These are phyloP conservation scores for Schizochytrium sp. DNA, from an alignment of 108 stramenopile genomes.

Conservation along the genomic window DNA sequence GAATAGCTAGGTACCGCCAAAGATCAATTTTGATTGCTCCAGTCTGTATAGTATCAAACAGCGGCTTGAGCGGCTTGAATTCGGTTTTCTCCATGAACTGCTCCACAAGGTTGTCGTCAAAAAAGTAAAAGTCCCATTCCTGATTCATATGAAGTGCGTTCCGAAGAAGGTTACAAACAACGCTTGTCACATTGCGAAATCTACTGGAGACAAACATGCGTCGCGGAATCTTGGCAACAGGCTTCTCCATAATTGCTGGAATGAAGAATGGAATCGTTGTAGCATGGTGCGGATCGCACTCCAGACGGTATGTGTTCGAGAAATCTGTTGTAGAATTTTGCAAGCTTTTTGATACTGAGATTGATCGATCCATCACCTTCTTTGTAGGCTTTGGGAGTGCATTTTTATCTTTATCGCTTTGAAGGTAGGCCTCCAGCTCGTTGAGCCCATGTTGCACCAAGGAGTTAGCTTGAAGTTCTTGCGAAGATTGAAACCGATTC, in stretches of 20 bases:
- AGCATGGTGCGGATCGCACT: too few relatives aligned
- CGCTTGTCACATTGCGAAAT: neutral
- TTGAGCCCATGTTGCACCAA: too few relatives aligned
- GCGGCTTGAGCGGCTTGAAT: neutral
- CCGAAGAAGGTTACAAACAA: neutral
- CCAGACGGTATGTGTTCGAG: too few relatives aligned
- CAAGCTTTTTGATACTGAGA: too few relatives aligned
- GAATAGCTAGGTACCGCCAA: constrained; percentile 5
- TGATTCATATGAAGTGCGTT: neutral
- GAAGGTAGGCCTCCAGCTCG: too few relatives aligned
- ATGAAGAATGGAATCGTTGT: neutral
- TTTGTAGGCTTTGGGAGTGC: too few relatives aligned
- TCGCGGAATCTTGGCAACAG: constrained; percentile 1
- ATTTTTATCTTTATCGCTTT: too few relatives aligned
- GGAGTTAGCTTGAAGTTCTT: too few relatives aligned
- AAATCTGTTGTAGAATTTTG: too few relatives aligned
- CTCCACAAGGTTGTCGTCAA: neutral
- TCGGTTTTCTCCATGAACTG: neutral
- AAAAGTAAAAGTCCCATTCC: neutral
- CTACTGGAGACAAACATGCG: neutral
- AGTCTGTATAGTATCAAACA: neutral
- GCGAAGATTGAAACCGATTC: too few relatives aligned
- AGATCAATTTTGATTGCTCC: neutral
- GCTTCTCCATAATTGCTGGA: neutral
- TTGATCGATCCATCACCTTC: too few relatives aligned